Conservation (phyloP, 371 early-diverging fungal genomes). For the Dichotomocladium elegans region DNA sequence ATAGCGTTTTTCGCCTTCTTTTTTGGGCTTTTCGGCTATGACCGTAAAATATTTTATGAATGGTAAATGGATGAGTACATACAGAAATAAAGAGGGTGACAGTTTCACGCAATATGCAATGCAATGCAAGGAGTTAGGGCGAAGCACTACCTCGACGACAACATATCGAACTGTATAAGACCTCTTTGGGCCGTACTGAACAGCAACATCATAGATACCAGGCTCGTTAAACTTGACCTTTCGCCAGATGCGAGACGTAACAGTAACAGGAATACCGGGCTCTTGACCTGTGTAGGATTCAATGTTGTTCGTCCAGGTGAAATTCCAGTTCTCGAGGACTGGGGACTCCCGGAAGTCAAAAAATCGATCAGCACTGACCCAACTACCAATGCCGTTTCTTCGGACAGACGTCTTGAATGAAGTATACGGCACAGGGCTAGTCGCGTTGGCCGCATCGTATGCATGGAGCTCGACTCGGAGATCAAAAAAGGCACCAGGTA, state of each 20-base stretch:
- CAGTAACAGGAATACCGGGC: conserved; percentile 46
- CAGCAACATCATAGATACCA: conserved; percentile 52
- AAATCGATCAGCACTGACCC: conserved; percentile 41
- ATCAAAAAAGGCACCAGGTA: conserved; percentile 56
- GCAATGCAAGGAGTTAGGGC: too few relatives aligned
- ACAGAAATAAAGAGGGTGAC: neutral
- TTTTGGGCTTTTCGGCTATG: conserved; percentile 43
- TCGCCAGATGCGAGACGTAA: conserved; percentile 55
- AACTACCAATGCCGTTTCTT: conserved; percentile 33
- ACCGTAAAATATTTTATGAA: neutral
- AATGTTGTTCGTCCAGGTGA: conserved; percentile 47
- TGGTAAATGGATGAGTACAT: too few relatives aligned
- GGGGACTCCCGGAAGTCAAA: conserved; percentile 31
- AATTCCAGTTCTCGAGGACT: conserved; percentile 48
- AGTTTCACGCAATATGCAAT: neutral
- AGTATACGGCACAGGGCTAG: conserved; percentile 22
- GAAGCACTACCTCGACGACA: conserved; percentile 35
- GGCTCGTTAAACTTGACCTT: conserved; percentile 49
- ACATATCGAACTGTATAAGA: conserved; percentile 33
- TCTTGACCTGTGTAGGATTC: conserved; percentile 35
- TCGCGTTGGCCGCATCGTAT: conserved; percentile 38
- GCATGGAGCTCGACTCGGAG: conserved; percentile 59
- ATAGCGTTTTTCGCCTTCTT: conserved; percentile 72
- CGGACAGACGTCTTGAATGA: conserved; percentile 44
- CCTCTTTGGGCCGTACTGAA: conserved; percentile 31